Conservation (phyloP, 2,329 filamentous ascomycete species). For the Xylariaceae sp. region DNA sequence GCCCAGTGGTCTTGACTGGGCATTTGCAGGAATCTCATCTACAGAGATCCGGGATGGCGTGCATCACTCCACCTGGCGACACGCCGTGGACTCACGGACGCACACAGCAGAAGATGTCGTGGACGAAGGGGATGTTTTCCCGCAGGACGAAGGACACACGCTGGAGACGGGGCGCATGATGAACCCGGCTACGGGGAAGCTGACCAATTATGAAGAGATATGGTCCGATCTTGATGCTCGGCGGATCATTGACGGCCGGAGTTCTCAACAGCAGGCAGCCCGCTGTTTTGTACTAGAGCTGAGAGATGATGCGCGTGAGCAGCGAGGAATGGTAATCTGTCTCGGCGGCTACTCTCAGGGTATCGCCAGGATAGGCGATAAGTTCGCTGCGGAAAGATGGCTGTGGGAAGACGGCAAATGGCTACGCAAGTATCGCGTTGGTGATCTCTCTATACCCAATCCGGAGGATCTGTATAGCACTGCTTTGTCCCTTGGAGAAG, state of each 20-base stretch:
- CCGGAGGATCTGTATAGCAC: slow-evolving; percentile 25
- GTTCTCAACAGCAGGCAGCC: slow-evolving; percentile 11
- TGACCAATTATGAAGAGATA: slow-evolving; percentile 69
- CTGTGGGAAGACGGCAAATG: slow-evolving; percentile 48
- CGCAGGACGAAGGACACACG: slow-evolving; percentile 39
- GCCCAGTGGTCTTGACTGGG: slow-evolving; percentile 64
- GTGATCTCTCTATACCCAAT: slow-evolving; percentile 46
- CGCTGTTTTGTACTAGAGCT: slow-evolving; percentile 51
- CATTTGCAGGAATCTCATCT: slow-evolving; percentile 63
- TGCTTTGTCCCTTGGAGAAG: slow-evolving; percentile 25
- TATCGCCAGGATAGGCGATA: slow-evolving; percentile 53
- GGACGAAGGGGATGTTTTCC: slow-evolving; percentile 65
- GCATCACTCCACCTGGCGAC: slow-evolving; percentile 56
- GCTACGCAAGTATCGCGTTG: slow-evolving; percentile 47
- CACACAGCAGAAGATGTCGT: slow-evolving; percentile 42
- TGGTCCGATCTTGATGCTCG: slow-evolving; percentile 60
- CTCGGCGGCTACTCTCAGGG: slow-evolving; percentile 64
- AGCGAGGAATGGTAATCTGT: slow-evolving; percentile 59
- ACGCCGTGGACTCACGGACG: slow-evolving; percentile 66
- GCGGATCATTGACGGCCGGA: slow-evolving; percentile 32
- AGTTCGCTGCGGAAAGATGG: slow-evolving; percentile 62
- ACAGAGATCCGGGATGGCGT: slow-evolving; percentile 41
- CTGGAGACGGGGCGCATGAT: slow-evolving; percentile 67
- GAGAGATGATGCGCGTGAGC: slow-evolving; percentile 41
- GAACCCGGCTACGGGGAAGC: slow-evolving; percentile 59